Percentiles rank a stretch among this genome's conserved stretches.
These are phyloP conservation scores for Hyaloscypha variabilis DNA, from an alignment of 495 filamentous ascomycete genomes.

Conservation along the genomic window DNA sequence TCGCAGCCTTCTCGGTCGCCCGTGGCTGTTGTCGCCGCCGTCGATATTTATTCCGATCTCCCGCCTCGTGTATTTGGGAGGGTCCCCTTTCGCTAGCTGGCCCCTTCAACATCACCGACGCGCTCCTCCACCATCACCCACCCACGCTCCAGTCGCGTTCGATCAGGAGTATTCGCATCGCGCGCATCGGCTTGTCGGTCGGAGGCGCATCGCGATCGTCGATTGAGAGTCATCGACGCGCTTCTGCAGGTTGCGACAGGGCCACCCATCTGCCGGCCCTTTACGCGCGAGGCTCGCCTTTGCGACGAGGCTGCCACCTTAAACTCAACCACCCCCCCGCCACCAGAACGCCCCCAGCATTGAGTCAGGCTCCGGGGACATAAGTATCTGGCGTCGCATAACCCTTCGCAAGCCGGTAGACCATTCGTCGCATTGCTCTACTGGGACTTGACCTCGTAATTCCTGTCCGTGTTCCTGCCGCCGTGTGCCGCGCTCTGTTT, in stretches of 20 bases:
- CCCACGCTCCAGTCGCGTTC: background rate
- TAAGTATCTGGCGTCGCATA: slow-evolving; percentile 20
- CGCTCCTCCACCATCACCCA: background rate
- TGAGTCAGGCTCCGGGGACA: background rate
- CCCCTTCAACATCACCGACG: slow-evolving; percentile 14
- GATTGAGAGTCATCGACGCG: background rate
- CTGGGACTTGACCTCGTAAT: slow-evolving; percentile 25
- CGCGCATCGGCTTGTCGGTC: slow-evolving; percentile 4
- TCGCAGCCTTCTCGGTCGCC: background rate
- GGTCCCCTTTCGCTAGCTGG: slow-evolving; percentile 22
- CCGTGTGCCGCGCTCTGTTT: slow-evolving; percentile 23
- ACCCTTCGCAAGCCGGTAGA: background rate
- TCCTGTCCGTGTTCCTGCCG: slow-evolving; percentile 31
- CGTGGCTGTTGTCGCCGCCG: background rate
- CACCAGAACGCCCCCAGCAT: background rate
- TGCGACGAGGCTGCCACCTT: slow-evolving; percentile 20
- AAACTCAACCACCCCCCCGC: background rate
- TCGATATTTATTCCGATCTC: background rate
- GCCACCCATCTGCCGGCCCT: background rate
- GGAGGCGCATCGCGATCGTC: background rate
- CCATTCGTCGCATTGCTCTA: slow-evolving; percentile 1
- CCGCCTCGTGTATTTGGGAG: slow-evolving; percentile 21
- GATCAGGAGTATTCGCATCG: background rate
- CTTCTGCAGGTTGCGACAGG: slow-evolving; percentile 18
- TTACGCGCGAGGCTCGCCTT: slow-evolving; percentile 14